A percentile compares a stretch with the other conserved stretches of the same genome.
Conservation (phyloP, 805 yeast genomes). For the Monosporozyma unispora region DNA sequence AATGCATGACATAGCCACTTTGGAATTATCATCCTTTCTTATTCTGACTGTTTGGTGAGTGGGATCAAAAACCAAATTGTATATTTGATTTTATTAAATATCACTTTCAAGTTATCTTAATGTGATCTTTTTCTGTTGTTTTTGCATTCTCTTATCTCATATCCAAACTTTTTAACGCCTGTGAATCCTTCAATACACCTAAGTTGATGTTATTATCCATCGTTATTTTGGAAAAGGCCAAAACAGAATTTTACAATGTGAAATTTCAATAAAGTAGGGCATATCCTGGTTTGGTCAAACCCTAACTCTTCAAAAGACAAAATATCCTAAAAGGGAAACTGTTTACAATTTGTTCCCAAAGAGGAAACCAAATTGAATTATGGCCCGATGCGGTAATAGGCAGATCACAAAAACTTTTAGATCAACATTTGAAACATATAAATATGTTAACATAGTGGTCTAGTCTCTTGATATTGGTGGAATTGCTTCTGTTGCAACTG, state of each 20-base stretch:
- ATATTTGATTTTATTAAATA: too few species aligned
- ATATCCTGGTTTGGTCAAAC: not conserved
- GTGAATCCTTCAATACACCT: too few species aligned
- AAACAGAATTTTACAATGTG: not conserved
- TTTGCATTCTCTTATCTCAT: too few species aligned
- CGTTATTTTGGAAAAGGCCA: too few species aligned
- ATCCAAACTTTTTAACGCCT: too few species aligned
- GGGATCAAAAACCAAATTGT: not conserved
- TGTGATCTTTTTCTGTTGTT: too few species aligned
- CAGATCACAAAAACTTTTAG: not conserved
- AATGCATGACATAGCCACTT: not conserved
- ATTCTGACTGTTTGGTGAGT: not conserved
- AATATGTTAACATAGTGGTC: not conserved
- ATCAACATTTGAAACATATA: not conserved
- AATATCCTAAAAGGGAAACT: not conserved
- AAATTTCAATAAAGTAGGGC: not conserved
- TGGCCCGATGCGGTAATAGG: not conserved
- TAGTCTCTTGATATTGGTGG: not conserved
- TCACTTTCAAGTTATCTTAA: too few species aligned
- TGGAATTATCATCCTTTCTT: not conserved
- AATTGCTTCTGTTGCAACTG: not conserved
- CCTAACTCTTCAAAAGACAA: not conserved
- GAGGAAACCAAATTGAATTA: not conserved
- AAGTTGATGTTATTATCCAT: too few species aligned
- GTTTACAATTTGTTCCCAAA: not conserved